phyloP scores from a whole-genome alignment of 2,329 filamentous ascomycete genomes.

The Aspergillaceae sp. region DNA sequence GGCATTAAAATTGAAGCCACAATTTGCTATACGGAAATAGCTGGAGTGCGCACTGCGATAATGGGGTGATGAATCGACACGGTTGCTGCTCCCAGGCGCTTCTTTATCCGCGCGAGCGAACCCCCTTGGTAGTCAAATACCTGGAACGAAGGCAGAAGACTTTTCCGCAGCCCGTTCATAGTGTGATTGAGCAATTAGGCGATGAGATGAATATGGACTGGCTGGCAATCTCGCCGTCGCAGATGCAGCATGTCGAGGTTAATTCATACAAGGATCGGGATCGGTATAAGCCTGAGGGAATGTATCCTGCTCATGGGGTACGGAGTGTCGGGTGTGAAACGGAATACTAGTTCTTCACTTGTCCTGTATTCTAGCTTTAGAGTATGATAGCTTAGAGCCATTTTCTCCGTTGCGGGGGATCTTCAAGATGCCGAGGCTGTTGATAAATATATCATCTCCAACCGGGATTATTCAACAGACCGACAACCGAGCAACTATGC shows the following conservation, averaged over 20 bases:
- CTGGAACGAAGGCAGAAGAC: slow-evolving; percentile 8
- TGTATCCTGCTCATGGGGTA: slow-evolving; percentile 14
- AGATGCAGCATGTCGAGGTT: slow-evolving; percentile 18
- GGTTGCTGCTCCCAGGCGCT: slow-evolving; percentile 40
- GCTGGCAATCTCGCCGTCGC: slow-evolving; percentile 14
- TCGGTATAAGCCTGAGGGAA: slow-evolving; percentile 9
- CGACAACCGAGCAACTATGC: too few species aligned
- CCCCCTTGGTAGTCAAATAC: slow-evolving; percentile 9
- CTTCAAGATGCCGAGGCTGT: too few species aligned
- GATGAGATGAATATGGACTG: slow-evolving; percentile 10
- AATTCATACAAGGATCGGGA: slow-evolving; percentile 16
- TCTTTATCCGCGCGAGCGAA: slow-evolving; percentile 32
- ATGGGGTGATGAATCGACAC: slow-evolving; percentile 29
- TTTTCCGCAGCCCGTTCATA: slow-evolving; percentile 13
- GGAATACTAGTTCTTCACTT: too few species aligned
- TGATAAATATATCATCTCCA: background rate
- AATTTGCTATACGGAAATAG: too few species aligned
- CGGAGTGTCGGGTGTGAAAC: slow-evolving; percentile 18
- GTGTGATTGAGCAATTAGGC: slow-evolving; percentile 12
- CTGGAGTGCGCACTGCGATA: too few species aligned
- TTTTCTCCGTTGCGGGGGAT: background rate
- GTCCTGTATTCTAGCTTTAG: too few species aligned
- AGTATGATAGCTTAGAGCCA: too few species aligned
- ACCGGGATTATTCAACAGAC: too few species aligned
- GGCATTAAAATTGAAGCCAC: too few species aligned